A percentile compares a stretch with the other conserved stretches of the same genome.
These are phyloP conservation scores for Corchorus capsularis DNA, from an alignment of 345 rosid species.

Conservation along the genomic window DNA sequence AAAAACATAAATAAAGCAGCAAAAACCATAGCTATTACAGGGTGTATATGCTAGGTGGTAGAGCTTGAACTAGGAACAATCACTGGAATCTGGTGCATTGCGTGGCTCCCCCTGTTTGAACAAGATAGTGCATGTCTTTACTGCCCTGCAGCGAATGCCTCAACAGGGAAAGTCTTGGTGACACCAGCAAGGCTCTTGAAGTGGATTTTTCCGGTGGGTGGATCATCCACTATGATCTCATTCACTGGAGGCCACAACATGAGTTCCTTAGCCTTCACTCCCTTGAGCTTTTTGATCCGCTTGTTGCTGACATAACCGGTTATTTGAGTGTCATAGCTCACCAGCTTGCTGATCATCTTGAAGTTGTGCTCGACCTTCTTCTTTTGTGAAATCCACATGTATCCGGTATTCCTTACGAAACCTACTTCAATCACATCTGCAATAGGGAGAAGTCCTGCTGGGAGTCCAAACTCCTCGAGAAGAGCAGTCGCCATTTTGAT, in stretches of 20 bases:
- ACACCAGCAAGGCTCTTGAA: slow-evolving; percentile 64
- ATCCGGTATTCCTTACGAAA: slow-evolving; percentile 46
- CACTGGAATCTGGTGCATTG: slow-evolving; percentile 13
- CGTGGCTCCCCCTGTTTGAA: background rate
- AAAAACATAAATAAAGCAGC: background rate
- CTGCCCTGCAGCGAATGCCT: slow-evolving; percentile 57
- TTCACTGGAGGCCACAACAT: slow-evolving; percentile 55
- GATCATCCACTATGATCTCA: slow-evolving; percentile 42
- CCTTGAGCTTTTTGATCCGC: slow-evolving; percentile 54
- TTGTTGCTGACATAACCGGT: slow-evolving; percentile 43
- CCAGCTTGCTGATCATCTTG: slow-evolving; percentile 53
- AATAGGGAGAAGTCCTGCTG: slow-evolving; percentile 57
- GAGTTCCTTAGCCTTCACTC: slow-evolving; percentile 60
- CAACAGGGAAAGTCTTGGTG: slow-evolving; percentile 56
- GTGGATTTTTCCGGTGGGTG: slow-evolving; percentile 50
- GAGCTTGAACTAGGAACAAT: background rate
- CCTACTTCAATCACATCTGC: slow-evolving; percentile 57
- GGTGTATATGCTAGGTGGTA: background rate
- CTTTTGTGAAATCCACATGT: slow-evolving; percentile 62
- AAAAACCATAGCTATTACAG: background rate
- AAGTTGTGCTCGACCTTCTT: slow-evolving; percentile 52
- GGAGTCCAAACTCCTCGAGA: slow-evolving; percentile 54
- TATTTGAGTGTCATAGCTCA: slow-evolving; percentile 43
- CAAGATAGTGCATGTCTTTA: slow-evolving; percentile 1
- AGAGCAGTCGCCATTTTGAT: slow-evolving; percentile 36